Base-by-base conservation (phyloP, 192 early-diverging fungal genomes). In the Coemansia sp. region DNA sequence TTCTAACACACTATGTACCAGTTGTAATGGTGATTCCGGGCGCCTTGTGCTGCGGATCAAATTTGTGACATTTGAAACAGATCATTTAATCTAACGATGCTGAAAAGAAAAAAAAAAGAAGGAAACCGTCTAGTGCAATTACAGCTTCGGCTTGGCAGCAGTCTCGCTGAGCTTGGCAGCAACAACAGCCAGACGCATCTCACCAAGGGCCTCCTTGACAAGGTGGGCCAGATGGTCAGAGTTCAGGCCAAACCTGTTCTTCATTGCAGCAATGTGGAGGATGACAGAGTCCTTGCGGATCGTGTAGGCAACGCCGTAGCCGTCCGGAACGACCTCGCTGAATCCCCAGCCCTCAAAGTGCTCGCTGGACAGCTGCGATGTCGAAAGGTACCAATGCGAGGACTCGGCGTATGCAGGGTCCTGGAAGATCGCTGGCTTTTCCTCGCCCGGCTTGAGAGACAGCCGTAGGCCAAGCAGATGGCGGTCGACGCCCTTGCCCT, bases 281-380 rank as follows among this genome's bases (percentile, higher is more conserved):
- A 94, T 91, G 45, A 97, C 77, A 15, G 86, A 80, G 77, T 92
- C 83, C 61, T 90, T 85, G 83, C 95, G 94, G 68, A 99, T 89
- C 87, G 95, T 96, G 82, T 98, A 98, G 9, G 96, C 95, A 62
- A 94, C 76, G 62, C 95, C 95, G 66, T 91, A 98, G 70, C 94
- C 94, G 81, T 95, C 91, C 1, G 92, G 89, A 19, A 93, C 92
- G 39, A 95, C 90, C 72, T 92, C 87, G 62, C 90, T 90, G 85
- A 90, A 92, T 37, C 97, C 95, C 72, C 96, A 98, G 59, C 95
- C 95, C 69, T 91, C 90, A 87, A 94, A 99, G 83, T 94, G 82
- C 71, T 94, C 93, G 66, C 92, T 92, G 6, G 90, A 85, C 66
- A 99, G 88, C 81, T 98, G 95, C 39, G 92, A 95, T 4, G 95